Evolutionary conservation across 176 grass and related monocot species (phyloP).

Genomic region (Oryza meyeriana): DNA sequence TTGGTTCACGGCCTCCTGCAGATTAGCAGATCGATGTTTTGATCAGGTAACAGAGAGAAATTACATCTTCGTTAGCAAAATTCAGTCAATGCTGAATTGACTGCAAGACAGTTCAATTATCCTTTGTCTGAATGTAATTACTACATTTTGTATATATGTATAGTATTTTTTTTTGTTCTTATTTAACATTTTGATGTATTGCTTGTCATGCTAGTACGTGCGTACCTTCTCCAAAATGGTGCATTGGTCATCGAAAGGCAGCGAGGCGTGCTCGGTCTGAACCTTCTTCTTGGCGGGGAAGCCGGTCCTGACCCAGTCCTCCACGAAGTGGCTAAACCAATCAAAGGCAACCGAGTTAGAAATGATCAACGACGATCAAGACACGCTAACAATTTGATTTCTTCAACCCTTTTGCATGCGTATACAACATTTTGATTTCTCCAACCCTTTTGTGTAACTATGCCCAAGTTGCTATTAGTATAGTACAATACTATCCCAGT

Average conservation of each 20-base stretch:
- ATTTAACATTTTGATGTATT: background rate
- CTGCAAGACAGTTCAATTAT: background rate
- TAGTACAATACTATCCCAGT: background rate
- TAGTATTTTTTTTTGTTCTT: no score
- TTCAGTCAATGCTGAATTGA: background rate
- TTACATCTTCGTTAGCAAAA: background rate
- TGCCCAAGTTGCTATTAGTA: background rate
- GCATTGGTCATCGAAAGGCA: slow-evolving; percentile 66
- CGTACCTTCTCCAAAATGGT: slow-evolving; percentile 62
- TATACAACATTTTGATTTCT: no score
- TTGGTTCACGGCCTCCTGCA: slow-evolving; percentile 68
- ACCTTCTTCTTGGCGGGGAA: slow-evolving; percentile 64
- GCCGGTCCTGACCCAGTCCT: slow-evolving; percentile 87
- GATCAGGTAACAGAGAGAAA: background rate
- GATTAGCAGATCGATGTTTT: background rate
- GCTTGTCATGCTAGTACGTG: background rate
- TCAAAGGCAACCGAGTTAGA: background rate
- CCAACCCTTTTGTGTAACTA: background rate
- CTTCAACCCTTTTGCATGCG: background rate
- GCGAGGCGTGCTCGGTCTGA: background rate
- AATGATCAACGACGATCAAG: background rate
- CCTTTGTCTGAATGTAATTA: background rate
- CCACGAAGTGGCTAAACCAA: slow-evolving; percentile 64
- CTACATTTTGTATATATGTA: background rate
- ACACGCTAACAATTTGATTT: background rate